Evolutionary conservation across 2,329 filamentous ascomycete genomes (phyloP), one percentile per base, ranked within the genome.

Genomic region (Eutypa lata): DNA sequence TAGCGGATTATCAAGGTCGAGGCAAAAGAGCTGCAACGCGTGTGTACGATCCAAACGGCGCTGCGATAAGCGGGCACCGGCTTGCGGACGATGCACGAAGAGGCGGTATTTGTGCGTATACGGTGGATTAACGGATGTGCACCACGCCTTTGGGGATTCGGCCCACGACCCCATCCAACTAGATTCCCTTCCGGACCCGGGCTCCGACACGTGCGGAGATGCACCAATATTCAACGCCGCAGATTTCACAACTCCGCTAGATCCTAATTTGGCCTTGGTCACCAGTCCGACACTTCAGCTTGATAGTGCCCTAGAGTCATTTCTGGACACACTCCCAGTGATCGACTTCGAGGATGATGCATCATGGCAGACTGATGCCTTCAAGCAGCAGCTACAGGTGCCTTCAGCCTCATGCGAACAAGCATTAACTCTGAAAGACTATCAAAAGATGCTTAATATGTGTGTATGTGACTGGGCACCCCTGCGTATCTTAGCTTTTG

Each of bases 1-100:
- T 33, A 49, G 43, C 33, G 43, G 46, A 10, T 40, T 50, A 5
- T 5, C 26, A 31, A 31, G 26, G 28, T 83, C 71, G 79, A 67
- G 74, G 54, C 76, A 77, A 59, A 77, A 76, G 70, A 77, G 73
- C 66, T 78, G 75, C 68, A 75, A 77, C 57, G 70, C 74, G 50
- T 78, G 76, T 58, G 75, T 78, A 47, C 69, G 69, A 50, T 71
- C 73, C 62, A 78, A 78, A 63, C 69, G 75, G 48, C 71, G 74
- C 54, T 78, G 76, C 63, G 75, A 78, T 61, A 77, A 77, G 68
- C 68, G 63, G 45, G 66, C 64, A 8, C 75, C 76, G 16, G 64
- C 65, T 45, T 78, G 74, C 61, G 69, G 69, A 21, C 73, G 74
- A 49, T 78, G 74, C 60, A 65, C 65, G 3, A 70, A 68, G 59